A percentile compares a stretch with the other conserved stretches of the same genome.
Conservation (phyloP, 2,329 filamentous ascomycete genomes). For the Ophiocordyceps australis region DNA sequence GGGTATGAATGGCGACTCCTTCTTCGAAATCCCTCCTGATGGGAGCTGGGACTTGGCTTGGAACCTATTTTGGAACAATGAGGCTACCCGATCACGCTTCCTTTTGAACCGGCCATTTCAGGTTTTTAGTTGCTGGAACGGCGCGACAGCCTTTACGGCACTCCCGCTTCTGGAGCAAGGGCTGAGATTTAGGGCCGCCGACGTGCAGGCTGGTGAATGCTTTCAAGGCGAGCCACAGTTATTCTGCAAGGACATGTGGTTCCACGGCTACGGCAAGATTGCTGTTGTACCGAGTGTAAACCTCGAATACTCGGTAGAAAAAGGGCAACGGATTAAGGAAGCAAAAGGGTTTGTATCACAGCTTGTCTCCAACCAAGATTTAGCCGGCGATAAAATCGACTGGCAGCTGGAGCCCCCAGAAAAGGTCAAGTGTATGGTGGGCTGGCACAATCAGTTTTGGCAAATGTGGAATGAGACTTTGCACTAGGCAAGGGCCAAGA, state of each 20-base stretch:
- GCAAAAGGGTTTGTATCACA: conserved; percentile 28
- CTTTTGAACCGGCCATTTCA: conserved; percentile 28
- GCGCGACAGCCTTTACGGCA: conserved; percentile 28
- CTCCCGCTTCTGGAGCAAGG: conserved; percentile 22
- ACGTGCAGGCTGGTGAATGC: conserved; percentile 21
- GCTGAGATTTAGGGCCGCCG: conserved; percentile 23
- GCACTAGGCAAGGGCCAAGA: no score
- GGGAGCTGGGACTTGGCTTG: conserved; percentile 28
- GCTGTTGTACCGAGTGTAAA: conserved; percentile 37
- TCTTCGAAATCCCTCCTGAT: conserved; percentile 32
- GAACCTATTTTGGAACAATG: conserved; percentile 34
- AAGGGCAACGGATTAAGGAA: conserved; percentile 24
- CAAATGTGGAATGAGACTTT: conserved; percentile 14
- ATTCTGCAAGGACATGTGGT: conserved; percentile 40
- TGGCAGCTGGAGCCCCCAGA: conserved; percentile 25
- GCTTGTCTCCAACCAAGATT: conserved; percentile 11
- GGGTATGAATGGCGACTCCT: conserved; percentile 30
- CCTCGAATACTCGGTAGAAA: conserved; percentile 31
- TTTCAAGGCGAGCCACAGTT: conserved; percentile 33
- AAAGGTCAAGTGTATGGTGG: conserved; percentile 27
- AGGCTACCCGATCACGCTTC: conserved; percentile 14
- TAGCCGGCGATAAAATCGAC: conserved; percentile 14
- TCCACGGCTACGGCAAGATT: conserved; percentile 26
- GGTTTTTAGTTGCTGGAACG: conserved; percentile 45
- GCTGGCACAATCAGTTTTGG: conserved; percentile 21